Percentiles rank a stretch among this genome's conserved stretches.
Conservation (phyloP, 192 early-diverging fungal genomes). For the Mortierella antarctica region DNA sequence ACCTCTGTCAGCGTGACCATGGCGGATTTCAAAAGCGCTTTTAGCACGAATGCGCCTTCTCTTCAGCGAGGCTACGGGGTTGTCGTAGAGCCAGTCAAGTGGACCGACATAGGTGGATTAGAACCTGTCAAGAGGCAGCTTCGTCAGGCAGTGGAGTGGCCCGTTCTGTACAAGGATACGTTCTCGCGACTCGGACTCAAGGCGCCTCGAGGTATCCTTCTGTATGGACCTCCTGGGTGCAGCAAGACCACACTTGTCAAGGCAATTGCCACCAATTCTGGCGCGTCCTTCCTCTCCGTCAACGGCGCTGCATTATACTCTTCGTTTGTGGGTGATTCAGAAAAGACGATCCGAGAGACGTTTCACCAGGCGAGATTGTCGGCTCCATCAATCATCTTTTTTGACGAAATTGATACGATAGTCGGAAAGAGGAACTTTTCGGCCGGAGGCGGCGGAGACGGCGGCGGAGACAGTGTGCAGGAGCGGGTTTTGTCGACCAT, state of each 20-base stretch:
- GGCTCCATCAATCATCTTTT: slow-evolving; percentile 89
- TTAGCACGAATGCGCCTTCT: slow-evolving; percentile 75
- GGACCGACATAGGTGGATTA: slow-evolving; percentile 92
- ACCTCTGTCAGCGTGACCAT: slow-evolving; percentile 53
- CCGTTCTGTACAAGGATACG: slow-evolving; percentile 72
- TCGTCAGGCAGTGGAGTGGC: slow-evolving; percentile 92
- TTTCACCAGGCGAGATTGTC: slow-evolving; percentile 86
- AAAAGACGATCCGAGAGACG: slow-evolving; percentile 76
- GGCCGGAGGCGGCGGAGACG: slow-evolving; percentile 55
- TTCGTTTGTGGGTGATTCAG: slow-evolving; percentile 88
- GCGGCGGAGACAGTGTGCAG: slow-evolving; percentile 78
- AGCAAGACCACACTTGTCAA: slow-evolving; percentile 96
- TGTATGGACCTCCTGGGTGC: slow-evolving; percentile 98
- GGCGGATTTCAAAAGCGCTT: slow-evolving; percentile 72
- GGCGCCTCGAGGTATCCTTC: slow-evolving; percentile 87
- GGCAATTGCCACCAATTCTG: slow-evolving; percentile 82
- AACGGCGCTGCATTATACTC: slow-evolving; percentile 86
- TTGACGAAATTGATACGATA: slow-evolving; percentile 97
- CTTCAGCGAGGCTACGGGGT: slow-evolving; percentile 75
- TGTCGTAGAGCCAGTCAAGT: slow-evolving; percentile 68
- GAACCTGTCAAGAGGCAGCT: slow-evolving; percentile 84
- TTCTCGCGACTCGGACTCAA: slow-evolving; percentile 82
- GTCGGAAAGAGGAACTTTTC: slow-evolving; percentile 86
- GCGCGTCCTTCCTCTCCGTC: slow-evolving; percentile 81
- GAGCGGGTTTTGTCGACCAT: slow-evolving; percentile 82